These are phyloP conservation scores for Gnetum montanum DNA, from an alignment of 75 land plant genomes.

Conservation along the genomic window DNA sequence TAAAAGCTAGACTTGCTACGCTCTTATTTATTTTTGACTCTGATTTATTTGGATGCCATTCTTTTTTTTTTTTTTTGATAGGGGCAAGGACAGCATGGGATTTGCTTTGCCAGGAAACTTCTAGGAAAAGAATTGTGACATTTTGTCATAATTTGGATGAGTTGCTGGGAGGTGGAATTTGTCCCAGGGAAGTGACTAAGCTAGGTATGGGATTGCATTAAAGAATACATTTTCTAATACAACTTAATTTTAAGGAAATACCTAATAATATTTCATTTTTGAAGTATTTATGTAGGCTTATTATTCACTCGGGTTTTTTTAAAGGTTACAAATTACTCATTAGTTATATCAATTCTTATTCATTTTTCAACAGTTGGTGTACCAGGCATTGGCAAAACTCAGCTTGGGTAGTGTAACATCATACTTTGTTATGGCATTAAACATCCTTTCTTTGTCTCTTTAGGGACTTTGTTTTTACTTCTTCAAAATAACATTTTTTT, in stretches of 20 bases:
- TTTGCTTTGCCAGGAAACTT: constrained; percentile 53
- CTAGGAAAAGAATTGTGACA: constrained; percentile 48
- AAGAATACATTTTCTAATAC: too few species aligned
- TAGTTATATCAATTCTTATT: not conserved
- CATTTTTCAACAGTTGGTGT: constrained; percentile 62
- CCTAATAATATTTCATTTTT: too few species aligned
- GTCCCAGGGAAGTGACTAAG: constrained; percentile 79
- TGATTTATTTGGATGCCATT: not conserved
- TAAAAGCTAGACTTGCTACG: too few species aligned
- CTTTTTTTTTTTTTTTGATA: constrained; percentile 10
- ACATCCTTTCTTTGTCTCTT: too few species aligned
- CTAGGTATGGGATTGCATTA: constrained; percentile 46
- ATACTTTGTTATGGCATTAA: too few species aligned
- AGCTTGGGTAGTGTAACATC: constrained; percentile 61
- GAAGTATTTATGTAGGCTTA: too few species aligned
- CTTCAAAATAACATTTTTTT: too few species aligned
- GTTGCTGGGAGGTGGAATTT: constrained; percentile 53
- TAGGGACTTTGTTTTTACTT: too few species aligned
- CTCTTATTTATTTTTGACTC: not conserved
- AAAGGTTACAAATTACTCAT: too few species aligned
- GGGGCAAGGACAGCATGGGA: constrained; percentile 95
- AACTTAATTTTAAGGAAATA: too few species aligned
- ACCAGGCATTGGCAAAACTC: constrained; percentile 97
- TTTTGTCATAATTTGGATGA: constrained; percentile 51
- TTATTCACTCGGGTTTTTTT: too few species aligned